Percentiles rank a stretch among this genome's conserved stretches.
Evolutionary conservation across 2,329 filamentous ascomycete genomes (phyloP).

Genomic region (Clarireedia paspali): DNA sequence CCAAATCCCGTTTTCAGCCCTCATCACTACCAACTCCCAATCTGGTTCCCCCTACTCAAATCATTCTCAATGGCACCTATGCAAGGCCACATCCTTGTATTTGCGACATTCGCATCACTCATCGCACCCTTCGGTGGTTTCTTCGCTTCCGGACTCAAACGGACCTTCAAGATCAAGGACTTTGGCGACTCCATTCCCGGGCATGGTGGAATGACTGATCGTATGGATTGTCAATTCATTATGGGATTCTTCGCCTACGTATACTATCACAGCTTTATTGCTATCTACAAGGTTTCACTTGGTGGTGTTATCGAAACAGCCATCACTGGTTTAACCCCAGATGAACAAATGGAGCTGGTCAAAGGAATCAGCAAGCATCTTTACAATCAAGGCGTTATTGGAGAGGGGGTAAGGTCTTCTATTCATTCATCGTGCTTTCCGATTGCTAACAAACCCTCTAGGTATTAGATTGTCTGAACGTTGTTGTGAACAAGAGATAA

Average conservation of each 20-base stretch:
- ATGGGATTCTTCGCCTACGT: conserved; percentile 99
- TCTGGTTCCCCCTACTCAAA: conserved; percentile 63
- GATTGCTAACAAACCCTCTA: conserved; percentile 9
- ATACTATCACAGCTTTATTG: conserved; percentile 98
- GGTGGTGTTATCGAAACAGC: conserved; percentile 85
- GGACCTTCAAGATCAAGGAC: conserved; percentile 99
- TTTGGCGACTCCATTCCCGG: conserved; percentile 97
- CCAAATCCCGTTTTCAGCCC: conserved; percentile 88
- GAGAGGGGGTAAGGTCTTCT: conserved; percentile 25
- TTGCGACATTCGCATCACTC: conserved; percentile 89
- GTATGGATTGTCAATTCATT: conserved; percentile 99
- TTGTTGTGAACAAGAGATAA: conserved; percentile 22
- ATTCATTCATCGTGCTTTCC: too few relatives aligned
- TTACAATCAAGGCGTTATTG: conserved; percentile 48
- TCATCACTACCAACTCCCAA: conserved; percentile 64
- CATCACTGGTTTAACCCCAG: conserved; percentile 77
- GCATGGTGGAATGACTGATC: conserved; percentile 95
- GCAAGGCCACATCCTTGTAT: conserved; percentile 84
- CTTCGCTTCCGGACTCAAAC: conserved; percentile 95
- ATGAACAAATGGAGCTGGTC: conserved; percentile 83
- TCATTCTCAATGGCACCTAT: conserved; percentile 77
- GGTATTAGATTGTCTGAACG: conserved; percentile 26
- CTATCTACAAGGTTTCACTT: conserved; percentile 75
- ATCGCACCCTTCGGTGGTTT: conserved; percentile 98
- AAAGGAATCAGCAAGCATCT: conserved; percentile 57